These are phyloP conservation scores for Trichophyton simii DNA, from an alignment of 2,329 filamentous ascomycete species.

Conservation along the genomic window DNA sequence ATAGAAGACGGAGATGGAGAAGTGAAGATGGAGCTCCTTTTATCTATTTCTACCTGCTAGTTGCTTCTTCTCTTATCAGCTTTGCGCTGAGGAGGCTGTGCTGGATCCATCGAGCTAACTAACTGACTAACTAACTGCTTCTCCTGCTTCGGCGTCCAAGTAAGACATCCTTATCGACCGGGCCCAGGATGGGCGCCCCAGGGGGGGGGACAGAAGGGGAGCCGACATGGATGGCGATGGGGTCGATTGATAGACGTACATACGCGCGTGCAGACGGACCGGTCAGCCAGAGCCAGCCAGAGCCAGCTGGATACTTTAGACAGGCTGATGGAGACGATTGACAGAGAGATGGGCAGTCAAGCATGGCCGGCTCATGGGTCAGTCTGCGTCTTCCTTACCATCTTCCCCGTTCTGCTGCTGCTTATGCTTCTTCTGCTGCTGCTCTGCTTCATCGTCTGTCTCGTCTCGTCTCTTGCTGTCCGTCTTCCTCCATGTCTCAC, in stretches of 20 bases:
- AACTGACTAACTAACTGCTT: too few species aligned
- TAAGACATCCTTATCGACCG: too few species aligned
- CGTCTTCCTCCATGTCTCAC: slow-evolving; percentile 1
- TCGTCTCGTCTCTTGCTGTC: neutral
- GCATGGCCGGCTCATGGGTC: neutral
- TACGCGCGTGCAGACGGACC: neutral
- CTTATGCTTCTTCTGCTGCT: too few species aligned
- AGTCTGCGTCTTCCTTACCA: neutral
- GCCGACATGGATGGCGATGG: neutral
- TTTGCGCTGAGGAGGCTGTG: neutral
- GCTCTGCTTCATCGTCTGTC: neutral
- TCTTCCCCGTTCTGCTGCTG: too few species aligned
- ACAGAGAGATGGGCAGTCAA: too few species aligned
- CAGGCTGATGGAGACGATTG: neutral
- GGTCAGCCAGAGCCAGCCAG: neutral
- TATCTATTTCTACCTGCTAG: neutral
- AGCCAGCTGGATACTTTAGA: too few species aligned
- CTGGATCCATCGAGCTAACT: neutral
- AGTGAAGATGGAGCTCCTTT: neutral
- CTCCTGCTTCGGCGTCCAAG: too few species aligned
- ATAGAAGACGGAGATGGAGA: neutral
- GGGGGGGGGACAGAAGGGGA: too few species aligned
- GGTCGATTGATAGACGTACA: too few species aligned
- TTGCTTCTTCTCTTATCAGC: neutral
- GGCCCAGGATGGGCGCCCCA: too few species aligned